phyloP scores from a whole-genome alignment of 352 stramenopile genomes.

The Globisporangium irregulare region DNA sequence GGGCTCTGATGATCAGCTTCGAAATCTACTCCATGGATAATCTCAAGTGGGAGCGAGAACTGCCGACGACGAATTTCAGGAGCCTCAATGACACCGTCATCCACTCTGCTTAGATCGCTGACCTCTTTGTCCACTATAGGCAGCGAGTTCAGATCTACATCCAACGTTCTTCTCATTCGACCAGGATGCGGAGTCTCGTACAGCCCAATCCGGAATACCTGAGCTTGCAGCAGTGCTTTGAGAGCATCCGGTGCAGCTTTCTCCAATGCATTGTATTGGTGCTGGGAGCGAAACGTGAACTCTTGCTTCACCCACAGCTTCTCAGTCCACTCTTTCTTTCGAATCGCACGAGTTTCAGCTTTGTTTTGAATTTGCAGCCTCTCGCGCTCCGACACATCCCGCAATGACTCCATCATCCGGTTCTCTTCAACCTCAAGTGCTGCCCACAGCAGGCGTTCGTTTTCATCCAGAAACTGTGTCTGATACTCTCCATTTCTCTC shows the following conservation, averaged over 20 bases:
- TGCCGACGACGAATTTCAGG: conserved; percentile 18
- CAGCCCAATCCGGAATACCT: conserved; percentile 46
- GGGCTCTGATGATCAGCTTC: conserved; percentile 24
- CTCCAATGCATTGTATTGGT: conserved; percentile 41
- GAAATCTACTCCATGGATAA: conserved; percentile 36
- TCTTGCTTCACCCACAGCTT: conserved; percentile 65
- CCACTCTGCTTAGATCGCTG: background rate
- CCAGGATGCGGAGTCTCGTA: conserved; percentile 71
- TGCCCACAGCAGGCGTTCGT: conserved; percentile 61
- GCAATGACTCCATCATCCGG: conserved; percentile 59
- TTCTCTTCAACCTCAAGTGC: conserved; percentile 83
- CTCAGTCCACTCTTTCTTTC: conserved; percentile 45
- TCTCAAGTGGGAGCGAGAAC: conserved; percentile 35
- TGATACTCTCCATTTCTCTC: conserved; percentile 5
- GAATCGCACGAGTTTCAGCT: conserved; percentile 16
- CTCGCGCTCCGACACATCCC: conserved; percentile 42
- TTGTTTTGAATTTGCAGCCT: conserved; percentile 27
- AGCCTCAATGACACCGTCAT: background rate
- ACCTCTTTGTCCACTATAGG: conserved; percentile 1
- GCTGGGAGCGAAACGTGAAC: conserved; percentile 66
- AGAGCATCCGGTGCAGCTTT: conserved; percentile 29
- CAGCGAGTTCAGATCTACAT: conserved; percentile 37
- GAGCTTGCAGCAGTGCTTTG: conserved; percentile 24
- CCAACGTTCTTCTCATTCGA: conserved; percentile 52
- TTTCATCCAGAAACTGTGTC: conserved; percentile 30